Evolutionary conservation across 305 asterid genomes (phyloP).

Genomic region (Fraxinus angustifolia): DNA sequence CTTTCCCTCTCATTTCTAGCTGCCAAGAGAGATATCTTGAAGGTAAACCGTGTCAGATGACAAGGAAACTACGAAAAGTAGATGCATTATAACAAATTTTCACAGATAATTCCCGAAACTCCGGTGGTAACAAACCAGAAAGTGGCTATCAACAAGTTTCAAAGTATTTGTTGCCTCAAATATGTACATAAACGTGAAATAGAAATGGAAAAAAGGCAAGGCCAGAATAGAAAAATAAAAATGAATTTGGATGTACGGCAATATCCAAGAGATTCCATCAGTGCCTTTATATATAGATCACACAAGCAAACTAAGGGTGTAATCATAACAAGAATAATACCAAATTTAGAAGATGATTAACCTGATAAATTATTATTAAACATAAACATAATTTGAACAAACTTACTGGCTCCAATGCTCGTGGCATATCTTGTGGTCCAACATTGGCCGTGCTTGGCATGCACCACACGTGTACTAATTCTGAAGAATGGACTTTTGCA

Average conservation of each 20-base stretch:
- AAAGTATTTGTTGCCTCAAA: background rate
- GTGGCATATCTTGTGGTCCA: constrained; percentile 90
- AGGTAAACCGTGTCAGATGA: constrained; percentile 38
- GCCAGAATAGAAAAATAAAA: background rate
- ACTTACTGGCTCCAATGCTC: constrained; percentile 74
- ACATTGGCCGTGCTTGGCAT: constrained; percentile 92
- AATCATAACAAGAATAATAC: constrained; percentile 1
- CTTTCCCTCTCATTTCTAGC: constrained; percentile 98
- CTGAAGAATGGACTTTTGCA: constrained; percentile 63
- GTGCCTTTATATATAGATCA: background rate
- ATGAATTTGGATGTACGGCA: background rate
- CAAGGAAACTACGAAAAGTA: constrained; percentile 18
- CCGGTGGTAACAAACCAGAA: background rate
- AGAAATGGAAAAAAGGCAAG: background rate
- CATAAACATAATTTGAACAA: constrained; percentile 11
- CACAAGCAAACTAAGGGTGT: constrained; percentile 4
- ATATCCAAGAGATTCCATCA: background rate
- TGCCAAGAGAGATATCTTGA: constrained; percentile 88
- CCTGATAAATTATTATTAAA: constrained; percentile 1
- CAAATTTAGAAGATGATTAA: constrained; percentile 7
- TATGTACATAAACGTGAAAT: constrained; percentile 4
- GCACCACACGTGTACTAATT: constrained; percentile 84
- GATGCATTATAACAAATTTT: constrained; percentile 1
- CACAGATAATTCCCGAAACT: background rate
- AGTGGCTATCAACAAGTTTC: background rate